Conservation (phyloP, 768 basidiomycete species). For the Termitomyces bulborhizus region DNA sequence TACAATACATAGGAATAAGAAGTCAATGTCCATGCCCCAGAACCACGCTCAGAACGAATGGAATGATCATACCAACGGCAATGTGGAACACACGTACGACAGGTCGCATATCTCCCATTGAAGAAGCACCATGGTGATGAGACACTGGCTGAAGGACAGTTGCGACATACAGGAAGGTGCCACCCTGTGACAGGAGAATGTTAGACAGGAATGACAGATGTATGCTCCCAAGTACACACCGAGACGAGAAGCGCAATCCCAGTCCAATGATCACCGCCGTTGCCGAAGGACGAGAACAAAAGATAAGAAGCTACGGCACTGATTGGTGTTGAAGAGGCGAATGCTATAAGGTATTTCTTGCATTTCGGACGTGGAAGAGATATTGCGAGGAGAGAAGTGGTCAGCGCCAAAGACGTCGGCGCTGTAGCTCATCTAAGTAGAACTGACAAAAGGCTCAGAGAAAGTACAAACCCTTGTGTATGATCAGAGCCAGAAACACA, state of each 20-base stretch:
- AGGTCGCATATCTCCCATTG: constrained; percentile 38
- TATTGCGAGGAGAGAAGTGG: constrained; percentile 76
- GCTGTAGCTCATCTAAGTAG: constrained; percentile 37
- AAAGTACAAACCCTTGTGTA: constrained; percentile 71
- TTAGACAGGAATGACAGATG: background rate
- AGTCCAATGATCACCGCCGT: constrained; percentile 47
- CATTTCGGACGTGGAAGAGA: constrained; percentile 64
- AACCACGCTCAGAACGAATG: constrained; percentile 51
- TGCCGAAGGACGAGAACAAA: constrained; percentile 51
- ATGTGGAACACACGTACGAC: constrained; percentile 46
- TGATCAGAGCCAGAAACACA: constrained; percentile 84
- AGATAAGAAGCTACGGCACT: constrained; percentile 75
- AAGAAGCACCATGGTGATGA: constrained; percentile 27
- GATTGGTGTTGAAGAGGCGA: constrained; percentile 79
- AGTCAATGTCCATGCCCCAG: constrained; percentile 56
- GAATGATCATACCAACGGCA: constrained; percentile 64
- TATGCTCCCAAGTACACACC: constrained; percentile 38
- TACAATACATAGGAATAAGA: constrained; percentile 2
- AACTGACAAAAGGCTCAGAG: background rate
- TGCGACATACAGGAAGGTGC: constrained; percentile 92
- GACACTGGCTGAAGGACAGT: constrained; percentile 81
- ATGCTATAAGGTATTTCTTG: constrained; percentile 68
- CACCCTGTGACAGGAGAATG: constrained; percentile 47
- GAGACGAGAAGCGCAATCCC: constrained; percentile 81
- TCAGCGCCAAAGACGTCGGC: constrained; percentile 86